Evolutionary conservation across 1,284 basidiomycete species (phyloP).

Genomic region (Cryptococcus maquisensis): DNA sequence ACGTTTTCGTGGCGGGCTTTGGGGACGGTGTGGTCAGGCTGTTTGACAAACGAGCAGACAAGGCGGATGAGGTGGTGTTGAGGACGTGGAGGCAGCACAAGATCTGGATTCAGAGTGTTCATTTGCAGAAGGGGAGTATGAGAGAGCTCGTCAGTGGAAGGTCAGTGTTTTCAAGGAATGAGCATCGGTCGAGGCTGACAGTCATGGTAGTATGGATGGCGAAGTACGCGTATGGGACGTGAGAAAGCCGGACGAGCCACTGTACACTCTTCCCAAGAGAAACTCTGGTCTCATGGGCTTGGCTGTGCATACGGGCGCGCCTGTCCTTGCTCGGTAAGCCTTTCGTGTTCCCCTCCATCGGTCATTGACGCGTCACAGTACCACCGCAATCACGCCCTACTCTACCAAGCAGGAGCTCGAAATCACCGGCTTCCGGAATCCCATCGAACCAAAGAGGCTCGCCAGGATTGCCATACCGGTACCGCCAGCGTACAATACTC

Average conservation of each 20-base stretch:
- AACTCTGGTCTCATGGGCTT: conserved; percentile 74
- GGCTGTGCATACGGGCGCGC: conserved; percentile 79
- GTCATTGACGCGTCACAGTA: conserved; percentile 11
- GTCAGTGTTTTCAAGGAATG: conserved; percentile 50
- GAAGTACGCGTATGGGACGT: conserved; percentile 91
- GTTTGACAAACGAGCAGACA: conserved; percentile 83
- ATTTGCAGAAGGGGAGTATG: conserved; percentile 70
- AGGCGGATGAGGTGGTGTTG: conserved; percentile 73
- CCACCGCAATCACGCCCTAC: conserved; percentile 34
- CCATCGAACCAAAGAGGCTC: conserved; percentile 32
- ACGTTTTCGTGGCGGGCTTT: conserved; percentile 85
- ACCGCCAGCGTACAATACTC: conserved; percentile 23
- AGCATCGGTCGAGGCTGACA: neutral
- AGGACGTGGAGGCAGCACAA: conserved; percentile 76
- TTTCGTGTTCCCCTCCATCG: neutral
- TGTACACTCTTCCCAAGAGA: conserved; percentile 65
- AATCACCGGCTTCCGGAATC: conserved; percentile 43
- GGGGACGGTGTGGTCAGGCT: conserved; percentile 87
- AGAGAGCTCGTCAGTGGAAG: conserved; percentile 84
- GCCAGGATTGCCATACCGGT: conserved; percentile 38
- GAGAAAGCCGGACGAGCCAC: conserved; percentile 61
- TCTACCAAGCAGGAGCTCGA: conserved; percentile 40
- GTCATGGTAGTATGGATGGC: conserved; percentile 67
- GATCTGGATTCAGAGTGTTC: conserved; percentile 87
- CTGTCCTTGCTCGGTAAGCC: conserved; percentile 76